These are phyloP conservation scores for Coccomyxa sp. DNA, from an alignment of 139 green algal species.

Conservation along the genomic window DNA sequence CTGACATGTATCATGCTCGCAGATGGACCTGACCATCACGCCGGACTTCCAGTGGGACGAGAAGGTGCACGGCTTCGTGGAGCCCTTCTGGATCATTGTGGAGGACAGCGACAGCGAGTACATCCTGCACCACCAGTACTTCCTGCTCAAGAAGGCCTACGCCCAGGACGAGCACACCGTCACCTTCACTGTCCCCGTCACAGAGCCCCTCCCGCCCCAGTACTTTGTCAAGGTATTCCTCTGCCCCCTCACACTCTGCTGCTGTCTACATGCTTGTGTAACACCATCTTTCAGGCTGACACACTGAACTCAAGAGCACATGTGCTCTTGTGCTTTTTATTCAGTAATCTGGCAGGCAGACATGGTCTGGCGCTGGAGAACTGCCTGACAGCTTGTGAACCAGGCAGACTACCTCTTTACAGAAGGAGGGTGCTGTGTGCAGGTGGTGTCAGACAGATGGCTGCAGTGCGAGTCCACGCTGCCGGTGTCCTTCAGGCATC, in stretches of 20 bases:
- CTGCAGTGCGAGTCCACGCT: conserved; percentile 83
- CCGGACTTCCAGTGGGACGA: conserved; percentile 96
- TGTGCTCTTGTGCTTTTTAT: too few species aligned
- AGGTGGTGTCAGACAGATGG: conserved; percentile 83
- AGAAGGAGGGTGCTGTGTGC: too few species aligned
- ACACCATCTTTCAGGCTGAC: too few species aligned
- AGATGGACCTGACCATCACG: conserved; percentile 94
- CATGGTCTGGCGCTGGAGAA: too few species aligned
- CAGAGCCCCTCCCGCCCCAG: conserved; percentile 94
- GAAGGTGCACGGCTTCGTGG: conserved; percentile 83
- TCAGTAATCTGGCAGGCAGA: too few species aligned
- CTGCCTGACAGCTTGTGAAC: too few species aligned
- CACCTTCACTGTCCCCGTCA: conserved; percentile 90
- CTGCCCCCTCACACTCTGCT: too few species aligned
- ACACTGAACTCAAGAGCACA: too few species aligned
- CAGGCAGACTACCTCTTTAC: too few species aligned
- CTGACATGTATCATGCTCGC: too few species aligned
- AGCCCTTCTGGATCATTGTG: conserved; percentile 96
- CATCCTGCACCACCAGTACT: conserved; percentile 95
- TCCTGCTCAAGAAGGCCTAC: conserved; percentile 82
- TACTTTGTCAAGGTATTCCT: conserved; percentile 93
- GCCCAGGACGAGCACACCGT: conserved; percentile 83
- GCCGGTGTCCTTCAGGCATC: conserved; percentile 84
- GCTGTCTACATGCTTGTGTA: too few species aligned
- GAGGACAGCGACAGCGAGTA: conserved; percentile 83